A percentile compares a stretch with the other conserved stretches of the same genome.
phyloP scores from a whole-genome alignment of 257 asterid genomes.

The Plectranthus barbatus region DNA sequence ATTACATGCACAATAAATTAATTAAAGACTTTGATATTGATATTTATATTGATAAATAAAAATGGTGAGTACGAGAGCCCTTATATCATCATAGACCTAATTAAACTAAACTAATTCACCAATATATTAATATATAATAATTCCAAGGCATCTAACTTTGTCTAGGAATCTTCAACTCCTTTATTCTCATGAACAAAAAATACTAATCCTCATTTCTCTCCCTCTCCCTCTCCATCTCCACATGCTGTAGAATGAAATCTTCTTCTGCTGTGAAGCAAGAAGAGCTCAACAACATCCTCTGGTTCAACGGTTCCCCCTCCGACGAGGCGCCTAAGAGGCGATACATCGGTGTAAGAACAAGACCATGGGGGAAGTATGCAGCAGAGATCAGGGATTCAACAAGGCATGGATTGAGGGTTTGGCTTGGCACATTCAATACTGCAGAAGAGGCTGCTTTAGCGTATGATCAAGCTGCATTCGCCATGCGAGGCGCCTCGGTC shows the following conservation, averaged over 20 bases:
- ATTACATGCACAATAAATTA: too few species aligned
- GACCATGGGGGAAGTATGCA: slow-evolving; percentile 40
- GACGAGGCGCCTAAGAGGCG: not conserved
- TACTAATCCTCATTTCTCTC: not conserved
- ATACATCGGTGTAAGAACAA: slow-evolving; percentile 26
- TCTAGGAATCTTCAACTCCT: not conserved
- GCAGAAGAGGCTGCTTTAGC: slow-evolving; percentile 37
- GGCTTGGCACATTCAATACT: slow-evolving; percentile 38
- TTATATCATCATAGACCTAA: not conserved
- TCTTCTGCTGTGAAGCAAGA: slow-evolving; percentile 1
- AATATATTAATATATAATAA: not conserved
- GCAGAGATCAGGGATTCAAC: slow-evolving; percentile 40
- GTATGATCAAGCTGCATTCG: slow-evolving; percentile 38
- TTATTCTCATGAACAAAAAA: not conserved
- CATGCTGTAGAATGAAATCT: not conserved
- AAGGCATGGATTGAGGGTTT: slow-evolving; percentile 31
- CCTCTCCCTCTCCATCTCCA: too few species aligned
- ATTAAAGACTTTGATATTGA: not conserved
- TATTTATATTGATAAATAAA: too few species aligned
- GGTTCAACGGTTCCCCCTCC: not conserved
- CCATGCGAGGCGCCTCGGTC: slow-evolving; percentile 23
- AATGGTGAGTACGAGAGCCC: not conserved
- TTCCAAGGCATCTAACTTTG: not conserved
- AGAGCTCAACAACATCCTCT: not conserved
- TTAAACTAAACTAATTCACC: not conserved